Evolutionary conservation across 2,329 filamentous ascomycete species (phyloP).

Genomic region (Fusarium begoniae): DNA sequence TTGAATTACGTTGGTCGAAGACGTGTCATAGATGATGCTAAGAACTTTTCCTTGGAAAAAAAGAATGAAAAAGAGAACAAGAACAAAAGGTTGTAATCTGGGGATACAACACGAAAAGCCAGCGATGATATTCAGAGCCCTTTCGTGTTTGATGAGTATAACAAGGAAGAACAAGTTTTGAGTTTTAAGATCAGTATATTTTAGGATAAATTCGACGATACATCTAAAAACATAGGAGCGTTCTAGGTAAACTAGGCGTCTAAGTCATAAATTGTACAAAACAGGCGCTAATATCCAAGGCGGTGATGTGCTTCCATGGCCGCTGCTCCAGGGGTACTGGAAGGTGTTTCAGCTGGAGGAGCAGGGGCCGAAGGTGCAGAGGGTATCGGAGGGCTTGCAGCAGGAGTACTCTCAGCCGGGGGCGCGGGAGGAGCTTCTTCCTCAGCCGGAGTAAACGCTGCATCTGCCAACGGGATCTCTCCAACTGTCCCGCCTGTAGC

Average conservation of each 20-base stretch:
- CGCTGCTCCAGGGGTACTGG: background rate
- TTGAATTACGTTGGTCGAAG: background rate
- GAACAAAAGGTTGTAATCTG: background rate
- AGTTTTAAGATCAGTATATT: background rate
- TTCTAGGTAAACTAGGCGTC: background rate
- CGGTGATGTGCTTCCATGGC: background rate
- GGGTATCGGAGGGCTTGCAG: background rate
- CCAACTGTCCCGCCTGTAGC: constrained; percentile 36
- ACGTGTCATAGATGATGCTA: background rate
- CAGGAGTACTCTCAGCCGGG: constrained; percentile 4
- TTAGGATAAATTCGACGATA: background rate
- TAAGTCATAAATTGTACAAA: background rate
- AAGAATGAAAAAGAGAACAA: background rate
- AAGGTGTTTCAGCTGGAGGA: background rate
- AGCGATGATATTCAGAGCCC: fast-evolving
- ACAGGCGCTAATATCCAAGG: background rate
- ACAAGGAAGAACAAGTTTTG: background rate
- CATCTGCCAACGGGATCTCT: constrained; percentile 31
- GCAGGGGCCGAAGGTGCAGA: background rate
- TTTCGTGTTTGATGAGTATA: background rate
- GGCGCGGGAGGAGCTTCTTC: constrained; percentile 11
- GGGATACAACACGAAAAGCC: fast-evolving
- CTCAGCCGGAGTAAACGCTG: constrained; percentile 32
- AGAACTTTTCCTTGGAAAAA: background rate
- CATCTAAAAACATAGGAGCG: too few relatives aligned